Evolutionary conservation across 148 eudicot species (phyloP), one percentile per base, ranked within the genome.

Genomic region (Rhododendron henanense): DNA sequence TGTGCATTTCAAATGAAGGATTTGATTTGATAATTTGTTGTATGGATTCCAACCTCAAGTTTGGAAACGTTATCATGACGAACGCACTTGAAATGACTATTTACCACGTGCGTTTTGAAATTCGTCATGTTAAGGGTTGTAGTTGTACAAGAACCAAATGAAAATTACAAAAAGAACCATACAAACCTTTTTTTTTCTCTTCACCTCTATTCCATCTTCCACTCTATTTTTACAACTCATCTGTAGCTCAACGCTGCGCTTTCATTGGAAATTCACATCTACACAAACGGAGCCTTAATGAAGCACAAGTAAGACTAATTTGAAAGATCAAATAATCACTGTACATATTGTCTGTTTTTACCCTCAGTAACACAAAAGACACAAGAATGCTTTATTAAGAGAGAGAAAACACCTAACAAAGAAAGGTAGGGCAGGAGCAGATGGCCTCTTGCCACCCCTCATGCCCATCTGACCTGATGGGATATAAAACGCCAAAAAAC

Each of bases 401-500:
- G 87, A 37, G 76, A 71, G 76, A 71, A 35, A 71, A 31, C 41
- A 71, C 76, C 76, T 31, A 71, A 71, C 76, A 71, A 71, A 71
- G 76, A 71, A 23, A 57, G 69, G 76, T 80, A 85, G 83, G 79
- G 73, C 50, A 61, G 78, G 78, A 85, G 84, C 79, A 86, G 59
- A 86, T 86, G 84, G 76, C 76, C 84, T 86, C 45, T 71, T 51
- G 71, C 84, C 84, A 71, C 71, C 73, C 84, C 41, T 71, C 76
- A 71, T 31, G 76, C 76, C 76, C 18, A 85, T 75, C 39, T 75
- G 81, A 51, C 31, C 69, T 16, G 37, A 80, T 79, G 21, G 13
- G 28, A 59, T 81, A 86, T 63, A 86, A 81, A 86, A 81, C 48
- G 84, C 84, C 84, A 86, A 86, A 55, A 65, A 85, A 81, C 78